phyloP scores from a whole-genome alignment of 179 eudicot species.

The Beta corolliflora region DNA sequence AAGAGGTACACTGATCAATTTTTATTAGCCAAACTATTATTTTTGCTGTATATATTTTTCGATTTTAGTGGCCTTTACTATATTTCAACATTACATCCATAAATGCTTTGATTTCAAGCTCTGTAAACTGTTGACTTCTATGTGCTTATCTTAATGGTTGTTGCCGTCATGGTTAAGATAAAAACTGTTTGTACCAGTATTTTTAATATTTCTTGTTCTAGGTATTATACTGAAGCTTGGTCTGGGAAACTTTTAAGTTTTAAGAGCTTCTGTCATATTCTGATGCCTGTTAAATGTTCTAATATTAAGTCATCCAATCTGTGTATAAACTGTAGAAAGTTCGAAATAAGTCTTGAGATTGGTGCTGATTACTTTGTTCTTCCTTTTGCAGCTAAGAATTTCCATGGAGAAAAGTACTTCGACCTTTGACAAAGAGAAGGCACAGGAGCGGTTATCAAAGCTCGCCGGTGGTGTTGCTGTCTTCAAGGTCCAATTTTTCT shows the following conservation, averaged over 20 bases:
- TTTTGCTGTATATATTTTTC: neutral
- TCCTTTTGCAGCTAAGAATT: conserved; percentile 55
- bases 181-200: neutral
- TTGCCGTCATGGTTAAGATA: neutral
- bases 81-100: neutral
- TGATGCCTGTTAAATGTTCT: neutral
- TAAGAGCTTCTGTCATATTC: neutral
- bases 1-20: conserved; percentile 55
- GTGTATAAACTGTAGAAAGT: conserved; percentile 1
- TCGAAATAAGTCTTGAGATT: neutral
- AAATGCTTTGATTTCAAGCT: neutral
- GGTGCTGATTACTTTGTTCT: conserved; percentile 14
- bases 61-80: neutral
- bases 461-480: conserved; percentile 97
- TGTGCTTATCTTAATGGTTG: conserved; percentile 2
- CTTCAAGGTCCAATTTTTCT: conserved; percentile 63
- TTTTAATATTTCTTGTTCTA: neutral
- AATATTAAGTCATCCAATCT: neutral
- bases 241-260: neutral
- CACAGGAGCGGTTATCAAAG: conserved; percentile 89
- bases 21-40: neutral
- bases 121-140: neutral
- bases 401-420: conserved; percentile 73
- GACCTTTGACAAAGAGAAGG: conserved; percentile 91
- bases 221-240: neutral